Base-by-base conservation (phyloP, 2,329 filamentous ascomycete genomes). In the Fusarium sp. region DNA sequence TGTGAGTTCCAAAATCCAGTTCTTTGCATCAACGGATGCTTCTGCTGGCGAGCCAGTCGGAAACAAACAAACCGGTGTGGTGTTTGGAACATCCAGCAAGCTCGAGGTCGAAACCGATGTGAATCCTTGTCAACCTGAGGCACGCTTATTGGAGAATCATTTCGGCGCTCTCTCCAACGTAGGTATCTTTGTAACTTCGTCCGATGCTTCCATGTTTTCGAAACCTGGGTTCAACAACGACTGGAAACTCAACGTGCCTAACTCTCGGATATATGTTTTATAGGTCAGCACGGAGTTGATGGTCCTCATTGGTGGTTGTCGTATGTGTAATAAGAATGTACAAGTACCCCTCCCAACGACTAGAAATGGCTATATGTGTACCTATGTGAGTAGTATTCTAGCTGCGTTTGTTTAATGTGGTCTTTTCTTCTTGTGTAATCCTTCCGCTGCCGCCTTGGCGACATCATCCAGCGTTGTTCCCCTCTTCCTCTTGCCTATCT, bases 1-100 rank as follows among this genome's bases (percentile, higher is more conserved):
- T 31, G 86, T 89, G 10, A 92, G 91, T 12, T 90, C 92, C 19
- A 87, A 82, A 52, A 86, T 95, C 25, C 89, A 92, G 76, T 94
- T 93, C 78, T 90, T 92, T 73, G 84, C 88, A 38, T 81, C 84
- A 5, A 73, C 79, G 12, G 77, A 76, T 29, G 73, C 76, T 21
- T 57, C 76, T 1, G 63, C 76, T 4, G 62, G 81, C 77, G 51
- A 72, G 76, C 65, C 70, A 25, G 52, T 64, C 5, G 63, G 62
- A 5, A 35, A n/a, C 6, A 31, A 66, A 11, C 42, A 63, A 4
- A 69, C 72, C 1, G 76, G 74, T 4, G 51, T 81, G 15, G 75
- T 79, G 5, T 83, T 83, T 59, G 81, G 82, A 48, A 78, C 81
- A 16, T 74, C 80, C 19, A 73, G 73, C 29, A 64, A 61, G n/a